Evolutionary conservation across 495 filamentous ascomycete genomes (phyloP), one percentile per base, ranked within the genome.

Genomic region (Immersiella caudata): DNA sequence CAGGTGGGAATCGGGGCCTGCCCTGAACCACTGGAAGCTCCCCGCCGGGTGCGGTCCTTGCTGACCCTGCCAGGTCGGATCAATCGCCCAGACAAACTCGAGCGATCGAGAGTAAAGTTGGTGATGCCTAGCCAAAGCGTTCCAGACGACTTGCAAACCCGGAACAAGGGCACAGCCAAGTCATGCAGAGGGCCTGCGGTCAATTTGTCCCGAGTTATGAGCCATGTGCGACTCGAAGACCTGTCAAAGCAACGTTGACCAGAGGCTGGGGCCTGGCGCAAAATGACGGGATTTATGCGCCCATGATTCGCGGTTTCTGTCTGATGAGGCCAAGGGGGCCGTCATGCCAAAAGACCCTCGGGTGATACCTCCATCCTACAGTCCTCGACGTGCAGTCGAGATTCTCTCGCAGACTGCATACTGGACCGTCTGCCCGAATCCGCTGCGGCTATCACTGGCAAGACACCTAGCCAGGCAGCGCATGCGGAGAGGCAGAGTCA

Each of bases 261-360:
- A 50, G 25, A n/a, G 6, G 35, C 26, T 24, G 22, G 18, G 35
- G 22, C 26, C 24, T 16, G 55, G 20, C 24, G 52, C 2, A 20
- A 12, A 22, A 55, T 26, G 56, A 33, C 18, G 24, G 26, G 26
- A 27, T 59, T 59, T 22, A 59, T 59, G 56, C 56, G 56, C 56
- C 26, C 63, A 51, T 67, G 65, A 67, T 67, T 67, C 59, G 65
- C 51, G 57, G 59, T 22, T 40, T 50, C 33, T 24, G 20, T 46
- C 40, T 46, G 21, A 67, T 62, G 65, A 67, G 59, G 49, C 49
- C 18, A 55, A 51, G 24, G 65, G 50, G 46, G 50, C 40, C 65
- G 33, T 62, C 46, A 67, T 67, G 65, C 58, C 58, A 62, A 62
- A 50, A 22, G 35, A 26, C 33, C 40, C 2, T 46, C 40, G 36